phyloP scores from a whole-genome alignment of 2,329 filamentous ascomycete genomes.

The Drechslerella stenobrocha region DNA sequence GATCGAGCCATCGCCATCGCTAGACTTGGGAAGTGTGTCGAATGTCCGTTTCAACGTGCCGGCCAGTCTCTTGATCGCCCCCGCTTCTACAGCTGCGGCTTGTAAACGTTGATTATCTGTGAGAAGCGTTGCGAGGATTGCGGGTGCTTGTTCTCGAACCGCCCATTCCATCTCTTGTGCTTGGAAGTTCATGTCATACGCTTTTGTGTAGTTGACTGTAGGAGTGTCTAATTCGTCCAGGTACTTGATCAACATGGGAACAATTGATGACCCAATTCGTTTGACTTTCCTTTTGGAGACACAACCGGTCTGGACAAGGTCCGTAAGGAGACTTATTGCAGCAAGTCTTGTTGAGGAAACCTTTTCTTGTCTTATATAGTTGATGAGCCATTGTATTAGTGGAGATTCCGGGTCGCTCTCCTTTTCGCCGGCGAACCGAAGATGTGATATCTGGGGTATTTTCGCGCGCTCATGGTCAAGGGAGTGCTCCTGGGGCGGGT shows the following conservation, averaged over 20 bases:
- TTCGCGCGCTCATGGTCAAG: conserved; percentile 34
- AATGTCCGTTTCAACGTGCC: conserved; percentile 69
- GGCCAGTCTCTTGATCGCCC: conserved; percentile 65
- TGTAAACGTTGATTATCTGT: conserved; percentile 78
- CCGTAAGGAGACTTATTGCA: conserved; percentile 70
- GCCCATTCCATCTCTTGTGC: conserved; percentile 57
- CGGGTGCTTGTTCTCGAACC: conserved; percentile 71
- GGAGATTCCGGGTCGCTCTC: conserved; percentile 63
- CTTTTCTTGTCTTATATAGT: conserved; percentile 63
- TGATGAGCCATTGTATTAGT: conserved; percentile 73
- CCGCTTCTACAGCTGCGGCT: conserved; percentile 74
- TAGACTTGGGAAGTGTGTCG: conserved; percentile 56
- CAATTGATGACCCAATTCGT: conserved; percentile 67
- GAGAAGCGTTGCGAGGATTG: conserved; percentile 75
- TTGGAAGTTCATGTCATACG: conserved; percentile 56
- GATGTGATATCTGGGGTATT: conserved; percentile 33
- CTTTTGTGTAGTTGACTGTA: conserved; percentile 56
- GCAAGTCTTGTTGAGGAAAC: conserved; percentile 66
- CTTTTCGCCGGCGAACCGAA: conserved; percentile 35
- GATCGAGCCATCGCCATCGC: conserved; percentile 50
- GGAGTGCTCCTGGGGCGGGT: conserved; percentile 21
- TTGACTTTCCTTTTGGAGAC: conserved; percentile 67
- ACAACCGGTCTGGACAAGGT: conserved; percentile 70
- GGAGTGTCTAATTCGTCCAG: conserved; percentile 61
- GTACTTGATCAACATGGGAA: conserved; percentile 71